Evolutionary conservation across 805 yeast species (phyloP).

Genomic region (Cyberlindnera nakhonratchasimensis): DNA sequence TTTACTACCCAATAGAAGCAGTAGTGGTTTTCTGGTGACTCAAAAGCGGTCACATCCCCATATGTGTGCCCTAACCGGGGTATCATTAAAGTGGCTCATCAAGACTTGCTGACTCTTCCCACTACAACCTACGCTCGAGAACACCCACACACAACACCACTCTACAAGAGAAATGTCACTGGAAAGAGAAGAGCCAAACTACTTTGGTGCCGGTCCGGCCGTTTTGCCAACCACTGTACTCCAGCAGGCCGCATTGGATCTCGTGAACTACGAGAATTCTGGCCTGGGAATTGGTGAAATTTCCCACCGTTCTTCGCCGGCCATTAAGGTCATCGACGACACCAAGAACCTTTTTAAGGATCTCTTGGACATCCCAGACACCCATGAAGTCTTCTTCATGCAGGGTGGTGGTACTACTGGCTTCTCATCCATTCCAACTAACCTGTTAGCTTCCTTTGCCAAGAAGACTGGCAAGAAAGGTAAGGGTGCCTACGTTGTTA

Average conservation of each 20-base stretch:
- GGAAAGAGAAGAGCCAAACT: conserved; percentile 67
- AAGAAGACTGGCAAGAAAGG: conserved; percentile 73
- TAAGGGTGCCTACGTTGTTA: conserved; percentile 79
- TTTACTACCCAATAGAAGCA: neutral
- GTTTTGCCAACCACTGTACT: conserved; percentile 79
- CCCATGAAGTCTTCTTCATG: conserved; percentile 90
- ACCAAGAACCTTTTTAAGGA: conserved; percentile 66
- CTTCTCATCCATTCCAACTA: conserved; percentile 82
- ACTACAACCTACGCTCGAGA: neutral
- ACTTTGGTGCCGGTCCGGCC: conserved; percentile 99
- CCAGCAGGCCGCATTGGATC: conserved; percentile 82
- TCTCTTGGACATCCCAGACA: conserved; percentile 75
- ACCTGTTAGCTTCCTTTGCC: conserved; percentile 71
- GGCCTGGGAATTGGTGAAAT: conserved; percentile 95
- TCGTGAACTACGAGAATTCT: conserved; percentile 61
- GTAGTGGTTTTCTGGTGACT: too few species aligned
- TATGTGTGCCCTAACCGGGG: neutral
- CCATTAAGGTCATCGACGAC: conserved; percentile 68
- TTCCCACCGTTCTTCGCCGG: conserved; percentile 89
- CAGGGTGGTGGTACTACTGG: conserved; percentile 99
- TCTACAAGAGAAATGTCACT: conserved; percentile 23
- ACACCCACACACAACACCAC: neutral
- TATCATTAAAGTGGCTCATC: neutral
- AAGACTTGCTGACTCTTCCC: conserved; percentile 7
- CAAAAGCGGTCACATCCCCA: too few species aligned